Evolutionary conservation across 1,284 basidiomycete species (phyloP), one percentile per base, ranked within the genome.

Genomic region (Ganoderma sp.): DNA sequence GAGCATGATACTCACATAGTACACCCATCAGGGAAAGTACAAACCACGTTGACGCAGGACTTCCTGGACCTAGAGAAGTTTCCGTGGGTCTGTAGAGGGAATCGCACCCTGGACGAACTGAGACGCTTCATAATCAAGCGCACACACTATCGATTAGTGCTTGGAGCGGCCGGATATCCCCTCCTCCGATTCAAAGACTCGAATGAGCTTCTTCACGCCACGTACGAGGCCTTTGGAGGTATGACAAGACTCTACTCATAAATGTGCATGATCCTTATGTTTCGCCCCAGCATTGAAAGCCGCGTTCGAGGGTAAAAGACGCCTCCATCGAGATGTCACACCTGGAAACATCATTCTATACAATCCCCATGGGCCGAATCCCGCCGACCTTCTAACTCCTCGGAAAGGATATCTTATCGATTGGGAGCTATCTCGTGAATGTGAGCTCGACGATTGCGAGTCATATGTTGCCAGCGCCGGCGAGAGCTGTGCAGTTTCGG

Each of bases 291-390:
- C 67, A 3, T 45, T 67, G 45, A 12, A 19, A 10, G 48, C 48
- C 43, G 68, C 70, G 1, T 59, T 45, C 17, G 43, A 45, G 48
- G 37, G 19, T 25, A 32, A 28, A 32, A 25, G n/a, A 25, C 61
- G 57, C 14, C 25, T 72, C 17, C 70, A 72, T 54, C 61, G 70
- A 50, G 67, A 69, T 43, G 48, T 72, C 17, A 69, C 61, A 43
- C 60, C 67, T 0, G 62, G 50, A 4, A 72, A 72, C 61, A 69
- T 71, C 57, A 64, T 71, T 15, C 61, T 71, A 3, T 52, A 45
- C 43, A 45, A 45, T 45, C 17, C 43, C n/a, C n/a, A n/a, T n/a
- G n/a, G n/a, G n/a, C n/a, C n/a, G n/a, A n/a, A n/a, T n/a, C n/a
- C n/a, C n/a, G n/a, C n/a, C n/a, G n/a, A n/a, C n/a, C n/a, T n/a